These are phyloP conservation scores for Pseudohalonectria lignicola DNA, from an alignment of 2,329 filamentous ascomycete genomes.

Conservation along the genomic window DNA sequence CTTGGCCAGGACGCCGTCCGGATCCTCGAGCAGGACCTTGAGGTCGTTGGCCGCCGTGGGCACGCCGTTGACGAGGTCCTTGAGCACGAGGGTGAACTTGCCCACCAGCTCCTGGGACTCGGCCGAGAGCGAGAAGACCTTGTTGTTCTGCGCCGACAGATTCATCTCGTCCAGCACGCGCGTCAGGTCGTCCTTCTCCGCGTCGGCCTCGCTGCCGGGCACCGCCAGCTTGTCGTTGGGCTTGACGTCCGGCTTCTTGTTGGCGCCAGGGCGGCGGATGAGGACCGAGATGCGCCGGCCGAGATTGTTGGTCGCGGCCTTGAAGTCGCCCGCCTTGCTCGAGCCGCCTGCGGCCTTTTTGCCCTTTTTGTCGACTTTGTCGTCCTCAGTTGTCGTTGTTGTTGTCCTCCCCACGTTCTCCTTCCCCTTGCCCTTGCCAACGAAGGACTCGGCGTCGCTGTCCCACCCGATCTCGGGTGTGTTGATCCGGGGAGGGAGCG, in stretches of 20 bases:
- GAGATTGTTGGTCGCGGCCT: conserved; percentile 15
- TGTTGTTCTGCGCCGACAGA: conserved; percentile 73
- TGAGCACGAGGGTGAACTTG: conserved; percentile 81
- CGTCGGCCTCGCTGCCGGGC: conserved; percentile 24
- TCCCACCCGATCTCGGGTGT: conserved; percentile 39
- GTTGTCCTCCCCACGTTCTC: conserved; percentile 13
- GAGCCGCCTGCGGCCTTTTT: conserved; percentile 10
- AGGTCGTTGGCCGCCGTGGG: conserved; percentile 91
- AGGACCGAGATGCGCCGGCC: conserved; percentile 22
- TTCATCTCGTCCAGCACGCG: conserved; percentile 76
- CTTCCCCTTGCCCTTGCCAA: conserved; percentile 16
- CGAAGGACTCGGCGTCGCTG: conserved; percentile 25
- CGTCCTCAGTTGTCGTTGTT: conserved; percentile 6
- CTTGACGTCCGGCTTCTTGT: conserved; percentile 25
- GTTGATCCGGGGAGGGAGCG: conserved; percentile 42
- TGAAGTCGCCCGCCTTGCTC: not conserved
- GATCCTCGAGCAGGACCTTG: conserved; percentile 48
- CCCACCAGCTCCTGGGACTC: conserved; percentile 74
- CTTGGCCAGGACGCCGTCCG: conserved; percentile 46
- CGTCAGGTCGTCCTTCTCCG: conserved; percentile 61
- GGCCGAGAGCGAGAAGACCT: conserved; percentile 71
- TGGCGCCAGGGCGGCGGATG: conserved; percentile 19
- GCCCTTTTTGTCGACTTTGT: conserved; percentile 13
- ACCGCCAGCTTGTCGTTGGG: conserved; percentile 22
- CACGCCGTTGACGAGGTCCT: conserved; percentile 83